A percentile compares a stretch with the other conserved stretches of the same genome.
Conservation (phyloP, 768 basidiomycete species). For the Kwoniella botswanensis region DNA sequence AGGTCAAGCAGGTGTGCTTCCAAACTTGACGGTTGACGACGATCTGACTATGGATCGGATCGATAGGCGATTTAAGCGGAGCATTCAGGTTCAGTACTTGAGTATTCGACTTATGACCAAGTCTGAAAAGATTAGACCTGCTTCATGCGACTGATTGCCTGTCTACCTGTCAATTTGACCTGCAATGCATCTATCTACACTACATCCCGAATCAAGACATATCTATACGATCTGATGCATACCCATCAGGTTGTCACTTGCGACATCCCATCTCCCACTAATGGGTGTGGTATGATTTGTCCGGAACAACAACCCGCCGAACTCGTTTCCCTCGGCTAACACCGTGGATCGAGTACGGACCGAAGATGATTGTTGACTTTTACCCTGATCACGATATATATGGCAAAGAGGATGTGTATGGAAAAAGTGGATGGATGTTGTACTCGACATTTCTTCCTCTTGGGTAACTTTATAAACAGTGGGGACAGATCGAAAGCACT, state of each 20-base stretch:
- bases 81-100: background rate
- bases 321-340: background rate
- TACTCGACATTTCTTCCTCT: background rate
- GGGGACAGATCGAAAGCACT: background rate
- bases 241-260: too few species aligned
- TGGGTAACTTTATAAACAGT: background rate
- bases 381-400: conserved; percentile 12
- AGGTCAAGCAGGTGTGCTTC: too few species aligned
- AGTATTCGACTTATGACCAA: too few species aligned
- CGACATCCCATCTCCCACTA: too few species aligned
- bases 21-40: too few species aligned
- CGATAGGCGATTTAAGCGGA: background rate
- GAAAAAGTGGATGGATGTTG: background rate
- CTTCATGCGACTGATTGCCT: too few species aligned
- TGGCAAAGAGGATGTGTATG: background rate
- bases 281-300: conserved; percentile 5
- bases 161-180: too few species aligned
- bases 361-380: background rate
- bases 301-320: conserved; percentile 3
- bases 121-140: too few species aligned
- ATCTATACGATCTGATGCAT: background rate
- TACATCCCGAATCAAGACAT: background rate
- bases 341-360: background rate
- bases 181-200: too few species aligned
- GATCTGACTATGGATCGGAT: background rate